Conservation (phyloP, 2,329 filamentous ascomycete genomes). For the Fusarium sp. region DNA sequence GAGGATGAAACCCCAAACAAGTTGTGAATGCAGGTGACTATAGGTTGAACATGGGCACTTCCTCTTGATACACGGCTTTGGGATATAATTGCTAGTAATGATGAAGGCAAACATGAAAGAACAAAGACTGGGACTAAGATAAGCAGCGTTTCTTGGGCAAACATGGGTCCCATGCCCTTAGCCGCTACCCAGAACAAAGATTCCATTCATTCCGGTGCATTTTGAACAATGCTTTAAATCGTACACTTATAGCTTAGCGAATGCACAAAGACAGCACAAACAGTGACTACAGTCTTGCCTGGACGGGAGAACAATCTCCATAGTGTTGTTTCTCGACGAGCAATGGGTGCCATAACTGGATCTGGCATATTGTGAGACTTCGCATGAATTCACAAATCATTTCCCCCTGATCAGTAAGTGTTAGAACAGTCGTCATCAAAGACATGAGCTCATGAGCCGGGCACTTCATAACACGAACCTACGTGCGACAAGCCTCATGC, state of each 20-base stretch:
- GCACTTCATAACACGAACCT: neutral
- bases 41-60: neutral
- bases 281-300: neutral
- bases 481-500: neutral
- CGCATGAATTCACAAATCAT: neutral
- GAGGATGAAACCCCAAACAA: neutral
- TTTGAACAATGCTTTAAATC: neutral
- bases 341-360: neutral
- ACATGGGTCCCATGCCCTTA: neutral
- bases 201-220: neutral
- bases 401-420: neutral
- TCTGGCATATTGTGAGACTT: neutral
- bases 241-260: neutral
- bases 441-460: neutral
- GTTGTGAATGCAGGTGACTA: neutral
- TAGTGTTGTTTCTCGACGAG: too few relatives aligned
- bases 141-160: neutral
- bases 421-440: too few relatives aligned
- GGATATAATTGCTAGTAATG: neutral
- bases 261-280: neutral
- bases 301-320: too few relatives aligned
- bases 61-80: neutral
- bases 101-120: neutral
- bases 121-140: neutral
- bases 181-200: neutral